phyloP scores from a whole-genome alignment of 2,329 filamentous ascomycete genomes.

The Drechslerella dactyloides region DNA sequence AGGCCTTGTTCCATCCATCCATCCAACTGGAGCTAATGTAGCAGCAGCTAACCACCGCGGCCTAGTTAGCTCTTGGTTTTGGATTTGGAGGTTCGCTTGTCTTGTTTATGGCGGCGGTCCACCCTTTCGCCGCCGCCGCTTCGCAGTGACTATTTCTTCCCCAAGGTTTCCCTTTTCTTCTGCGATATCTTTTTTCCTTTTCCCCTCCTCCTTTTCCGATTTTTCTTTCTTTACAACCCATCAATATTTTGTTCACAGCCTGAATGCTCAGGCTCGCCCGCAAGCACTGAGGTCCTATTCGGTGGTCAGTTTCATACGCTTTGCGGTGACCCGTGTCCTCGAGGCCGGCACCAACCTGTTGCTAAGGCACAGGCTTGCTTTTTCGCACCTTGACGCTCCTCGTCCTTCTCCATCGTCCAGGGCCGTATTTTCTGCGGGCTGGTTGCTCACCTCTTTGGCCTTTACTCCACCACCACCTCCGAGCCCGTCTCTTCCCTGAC shows the following conservation, averaged over 20 bases:
- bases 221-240: constrained; percentile 49
- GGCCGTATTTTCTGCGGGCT: constrained; percentile 51
- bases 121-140: constrained; percentile 45
- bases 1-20: constrained; percentile 12
- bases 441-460: constrained; percentile 51
- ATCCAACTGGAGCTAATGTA: constrained; percentile 43
- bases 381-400: constrained; percentile 53
- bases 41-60: constrained; percentile 36
- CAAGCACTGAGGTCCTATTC: constrained; percentile 52
- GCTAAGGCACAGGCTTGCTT: constrained; percentile 52
- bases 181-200: constrained; percentile 51
- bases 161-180: constrained; percentile 51
- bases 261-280: constrained; percentile 52
- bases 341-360: constrained; percentile 51
- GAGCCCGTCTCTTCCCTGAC: constrained; percentile 49
- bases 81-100: constrained; percentile 44
- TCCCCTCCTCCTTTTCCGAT: constrained; percentile 51
- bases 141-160: constrained; percentile 48
- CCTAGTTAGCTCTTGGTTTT: constrained; percentile 41
- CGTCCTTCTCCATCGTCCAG: constrained; percentile 19
- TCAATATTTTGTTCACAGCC: constrained; percentile 51
- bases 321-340: constrained; percentile 51
- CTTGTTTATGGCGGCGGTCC: constrained; percentile 44
- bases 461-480: constrained; percentile 51
- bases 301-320: constrained; percentile 52